These are phyloP conservation scores for Fraxinus excelsior DNA, from an alignment of 257 asterid genomes.

Conservation along the genomic window DNA sequence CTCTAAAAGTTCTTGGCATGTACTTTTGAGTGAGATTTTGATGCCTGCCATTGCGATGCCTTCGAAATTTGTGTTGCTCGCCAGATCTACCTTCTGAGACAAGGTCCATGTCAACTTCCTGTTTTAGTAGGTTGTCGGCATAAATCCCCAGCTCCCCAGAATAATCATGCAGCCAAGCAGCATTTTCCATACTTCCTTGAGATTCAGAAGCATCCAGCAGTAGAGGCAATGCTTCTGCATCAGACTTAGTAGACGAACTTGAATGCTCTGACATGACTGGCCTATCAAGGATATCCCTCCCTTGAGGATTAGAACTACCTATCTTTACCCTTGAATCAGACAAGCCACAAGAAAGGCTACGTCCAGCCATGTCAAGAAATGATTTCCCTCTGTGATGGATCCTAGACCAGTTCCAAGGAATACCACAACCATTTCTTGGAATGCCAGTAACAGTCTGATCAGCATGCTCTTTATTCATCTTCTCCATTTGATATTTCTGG, in stretches of 20 bases:
- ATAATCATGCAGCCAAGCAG: slow-evolving; percentile 74
- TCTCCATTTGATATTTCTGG: slow-evolving; percentile 39
- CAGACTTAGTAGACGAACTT: slow-evolving; percentile 69
- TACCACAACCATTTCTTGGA: slow-evolving; percentile 82
- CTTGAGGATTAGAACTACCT: slow-evolving; percentile 39
- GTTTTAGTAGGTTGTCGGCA: slow-evolving; percentile 78
- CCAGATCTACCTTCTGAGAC: slow-evolving; percentile 81
- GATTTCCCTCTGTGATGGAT: slow-evolving; percentile 90
- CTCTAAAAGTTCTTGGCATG: slow-evolving; percentile 75
- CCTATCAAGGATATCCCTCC: slow-evolving; percentile 47
- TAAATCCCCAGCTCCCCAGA: slow-evolving; percentile 87
- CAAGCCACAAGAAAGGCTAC: slow-evolving; percentile 89
- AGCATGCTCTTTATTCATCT: slow-evolving; percentile 44
- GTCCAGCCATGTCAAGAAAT: slow-evolving; percentile 86
- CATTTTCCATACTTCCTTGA: slow-evolving; percentile 65
- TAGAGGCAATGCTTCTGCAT: slow-evolving; percentile 81
- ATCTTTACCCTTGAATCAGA: slow-evolving; percentile 71
- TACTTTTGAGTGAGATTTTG: slow-evolving; percentile 80
- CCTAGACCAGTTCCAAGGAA: slow-evolving; percentile 95
- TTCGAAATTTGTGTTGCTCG: slow-evolving; percentile 41
- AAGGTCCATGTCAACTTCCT: slow-evolving; percentile 70
- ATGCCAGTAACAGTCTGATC: slow-evolving; percentile 45
- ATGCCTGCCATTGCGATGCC: slow-evolving; percentile 56
- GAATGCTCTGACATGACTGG: slow-evolving; percentile 57
- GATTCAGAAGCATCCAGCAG: slow-evolving; percentile 76